These are phyloP conservation scores for Linum lewisii DNA, from an alignment of 345 rosid genomes.

Conservation along the genomic window DNA sequence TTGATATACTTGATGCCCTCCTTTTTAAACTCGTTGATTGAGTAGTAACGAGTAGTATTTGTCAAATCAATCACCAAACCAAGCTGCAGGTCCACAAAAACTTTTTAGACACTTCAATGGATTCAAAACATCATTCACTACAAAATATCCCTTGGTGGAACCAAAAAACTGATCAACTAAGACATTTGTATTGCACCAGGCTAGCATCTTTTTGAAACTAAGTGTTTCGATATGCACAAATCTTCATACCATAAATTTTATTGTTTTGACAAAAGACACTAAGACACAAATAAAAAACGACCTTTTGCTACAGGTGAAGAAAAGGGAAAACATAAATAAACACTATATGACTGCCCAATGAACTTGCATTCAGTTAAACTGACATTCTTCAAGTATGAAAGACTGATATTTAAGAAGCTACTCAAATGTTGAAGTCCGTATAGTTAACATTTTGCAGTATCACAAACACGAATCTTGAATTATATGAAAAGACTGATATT, in stretches of 20 bases:
- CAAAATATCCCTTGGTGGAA: background rate
- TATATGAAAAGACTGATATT: too few relatives aligned
- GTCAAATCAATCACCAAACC: slow-evolving; percentile 98
- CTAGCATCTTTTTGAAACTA: background rate
- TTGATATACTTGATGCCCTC: slow-evolving; percentile 89
- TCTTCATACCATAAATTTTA: background rate
- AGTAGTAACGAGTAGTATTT: slow-evolving; percentile 84
- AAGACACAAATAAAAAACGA: background rate
- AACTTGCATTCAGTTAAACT: background rate
- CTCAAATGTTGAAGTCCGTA: background rate
- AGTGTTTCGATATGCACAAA: background rate
- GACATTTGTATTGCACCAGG: background rate
- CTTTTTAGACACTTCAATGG: background rate
- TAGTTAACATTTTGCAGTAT: too few relatives aligned
- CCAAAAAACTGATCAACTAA: background rate
- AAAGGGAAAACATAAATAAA: background rate
- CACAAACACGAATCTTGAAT: too few relatives aligned
- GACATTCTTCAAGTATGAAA: too few relatives aligned
- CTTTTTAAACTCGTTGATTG: slow-evolving; percentile 58
- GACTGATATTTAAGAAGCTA: too few relatives aligned
- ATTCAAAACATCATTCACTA: background rate
- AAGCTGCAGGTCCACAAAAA: slow-evolving; percentile 41
- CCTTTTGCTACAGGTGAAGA: background rate
- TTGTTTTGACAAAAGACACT: background rate
- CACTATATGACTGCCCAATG: background rate